Conservation (phyloP, 495 filamentous ascomycete species). For the Trichoderma virens region DNA sequence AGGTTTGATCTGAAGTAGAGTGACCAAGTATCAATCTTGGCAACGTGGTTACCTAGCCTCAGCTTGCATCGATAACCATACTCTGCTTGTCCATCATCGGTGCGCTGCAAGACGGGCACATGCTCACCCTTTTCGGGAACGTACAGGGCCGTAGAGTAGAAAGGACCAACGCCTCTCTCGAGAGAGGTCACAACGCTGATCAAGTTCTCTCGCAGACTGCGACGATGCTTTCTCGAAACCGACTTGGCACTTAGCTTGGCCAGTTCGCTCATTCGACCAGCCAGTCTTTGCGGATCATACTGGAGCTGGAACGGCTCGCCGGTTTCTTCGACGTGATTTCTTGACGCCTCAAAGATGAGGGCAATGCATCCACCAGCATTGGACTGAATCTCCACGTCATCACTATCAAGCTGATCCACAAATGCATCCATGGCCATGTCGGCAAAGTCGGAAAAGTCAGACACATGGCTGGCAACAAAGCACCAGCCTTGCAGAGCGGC, state of each 20-base stretch:
- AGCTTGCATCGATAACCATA: constrained; percentile 3
- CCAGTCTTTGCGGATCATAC: constrained; percentile 49
- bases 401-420: constrained; percentile 79
- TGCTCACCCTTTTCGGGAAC: constrained; percentile 5
- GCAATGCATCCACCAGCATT: constrained; percentile 51
- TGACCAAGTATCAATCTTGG: constrained; percentile 2
- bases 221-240: constrained; percentile 72
- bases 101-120: background rate
- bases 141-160: constrained; percentile 33
- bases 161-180: constrained; percentile 51
- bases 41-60: background rate
- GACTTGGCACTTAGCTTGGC: constrained; percentile 56
- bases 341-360: constrained; percentile 22
- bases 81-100: background rate
- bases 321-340: constrained; percentile 55
- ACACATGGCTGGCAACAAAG: constrained; percentile 72
- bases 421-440: constrained; percentile 76
- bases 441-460: constrained; percentile 69
- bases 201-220: constrained; percentile 69
- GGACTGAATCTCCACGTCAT: constrained; percentile 69
- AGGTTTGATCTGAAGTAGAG: background rate
- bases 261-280: constrained; percentile 46
- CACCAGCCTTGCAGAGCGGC: constrained; percentile 87
- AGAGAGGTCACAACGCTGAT: constrained; percentile 77
- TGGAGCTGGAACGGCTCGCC: constrained; percentile 39